These are phyloP conservation scores for Solanum pinnatisectum DNA, from an alignment of 257 asterid genomes.

Conservation along the genomic window DNA sequence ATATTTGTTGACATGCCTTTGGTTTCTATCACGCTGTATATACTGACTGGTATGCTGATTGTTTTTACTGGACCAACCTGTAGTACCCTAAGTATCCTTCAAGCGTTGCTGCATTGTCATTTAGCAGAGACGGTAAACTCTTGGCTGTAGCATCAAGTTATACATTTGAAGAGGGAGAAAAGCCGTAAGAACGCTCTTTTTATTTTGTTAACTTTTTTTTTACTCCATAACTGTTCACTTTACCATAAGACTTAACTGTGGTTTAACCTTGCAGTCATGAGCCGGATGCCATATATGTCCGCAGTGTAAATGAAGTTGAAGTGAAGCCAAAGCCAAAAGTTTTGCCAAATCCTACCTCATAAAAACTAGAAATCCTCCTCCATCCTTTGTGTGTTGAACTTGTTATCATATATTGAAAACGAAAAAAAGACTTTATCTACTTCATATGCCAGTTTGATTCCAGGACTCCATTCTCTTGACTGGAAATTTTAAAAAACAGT, in stretches of 20 bases:
- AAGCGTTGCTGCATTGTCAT: conserved; percentile 76
- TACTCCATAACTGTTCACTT: neutral
- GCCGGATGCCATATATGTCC: conserved; percentile 73
- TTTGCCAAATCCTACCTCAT: conserved; percentile 47
- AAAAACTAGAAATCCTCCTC: conserved; percentile 6
- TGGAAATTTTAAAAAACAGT: neutral
- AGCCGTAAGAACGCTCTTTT: conserved; percentile 33
- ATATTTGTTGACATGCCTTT: neutral
- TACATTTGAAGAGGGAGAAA: conserved; percentile 89
- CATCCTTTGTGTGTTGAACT: neutral
- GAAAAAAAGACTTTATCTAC: neutral
- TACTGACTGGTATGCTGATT: neutral
- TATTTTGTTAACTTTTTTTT: neutral
- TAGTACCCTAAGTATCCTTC: conserved; percentile 85
- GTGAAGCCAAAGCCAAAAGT: conserved; percentile 87
- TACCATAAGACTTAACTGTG: neutral
- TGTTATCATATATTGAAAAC: neutral
- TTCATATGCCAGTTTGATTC: neutral
- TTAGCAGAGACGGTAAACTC: conserved; percentile 82
- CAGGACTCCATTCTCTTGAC: neutral
- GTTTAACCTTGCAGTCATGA: conserved; percentile 56
- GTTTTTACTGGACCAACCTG: conserved; percentile 7
- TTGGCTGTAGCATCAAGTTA: conserved; percentile 92
- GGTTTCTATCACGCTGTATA: neutral
- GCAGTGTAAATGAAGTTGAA: conserved; percentile 88